These are phyloP conservation scores for Capronia epimyces DNA, from an alignment of 2,329 filamentous ascomycete species.

Conservation along the genomic window DNA sequence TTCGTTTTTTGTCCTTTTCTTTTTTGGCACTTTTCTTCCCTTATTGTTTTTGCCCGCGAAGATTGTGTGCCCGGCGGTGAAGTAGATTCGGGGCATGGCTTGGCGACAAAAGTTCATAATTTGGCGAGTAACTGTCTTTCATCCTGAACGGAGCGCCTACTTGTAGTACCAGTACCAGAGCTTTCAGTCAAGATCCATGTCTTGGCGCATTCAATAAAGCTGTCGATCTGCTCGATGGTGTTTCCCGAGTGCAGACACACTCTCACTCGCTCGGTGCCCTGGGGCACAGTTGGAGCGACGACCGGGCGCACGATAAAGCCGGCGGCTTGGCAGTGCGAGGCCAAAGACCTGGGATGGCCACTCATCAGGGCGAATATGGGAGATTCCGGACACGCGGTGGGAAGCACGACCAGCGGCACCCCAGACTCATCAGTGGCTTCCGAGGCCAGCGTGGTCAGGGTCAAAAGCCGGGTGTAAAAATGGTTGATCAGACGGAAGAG, in stretches of 20 bases:
- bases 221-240: conserved; percentile 52
- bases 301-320: conserved; percentile 61
- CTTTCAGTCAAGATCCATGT: conserved; percentile 42
- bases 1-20: background rate
- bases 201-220: conserved; percentile 46
- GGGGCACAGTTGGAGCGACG: conserved; percentile 62
- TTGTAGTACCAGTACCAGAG: too few relatives aligned
- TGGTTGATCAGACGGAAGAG: conserved; percentile 46
- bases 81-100: background rate
- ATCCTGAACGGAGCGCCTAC: background rate
- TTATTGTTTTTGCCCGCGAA: background rate
- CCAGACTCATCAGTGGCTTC: conserved; percentile 36
- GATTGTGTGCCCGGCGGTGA: background rate
- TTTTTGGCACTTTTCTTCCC: background rate
- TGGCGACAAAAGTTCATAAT: conserved; percentile 1
- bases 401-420: conserved; percentile 23
- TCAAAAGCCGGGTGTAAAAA: conserved; percentile 43
- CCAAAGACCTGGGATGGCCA: conserved; percentile 53
- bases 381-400: conserved; percentile 43
- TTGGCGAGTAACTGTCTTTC: background rate
- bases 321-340: conserved; percentile 53
- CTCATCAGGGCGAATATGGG: conserved; percentile 63
- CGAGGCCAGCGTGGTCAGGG: conserved; percentile 31
- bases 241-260: conserved; percentile 66
- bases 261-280: conserved; percentile 58